A percentile compares a stretch with the other conserved stretches of the same genome.
phyloP scores from a whole-genome alignment of 2,329 filamentous ascomycete genomes.

The Claviceps humidiphila region DNA sequence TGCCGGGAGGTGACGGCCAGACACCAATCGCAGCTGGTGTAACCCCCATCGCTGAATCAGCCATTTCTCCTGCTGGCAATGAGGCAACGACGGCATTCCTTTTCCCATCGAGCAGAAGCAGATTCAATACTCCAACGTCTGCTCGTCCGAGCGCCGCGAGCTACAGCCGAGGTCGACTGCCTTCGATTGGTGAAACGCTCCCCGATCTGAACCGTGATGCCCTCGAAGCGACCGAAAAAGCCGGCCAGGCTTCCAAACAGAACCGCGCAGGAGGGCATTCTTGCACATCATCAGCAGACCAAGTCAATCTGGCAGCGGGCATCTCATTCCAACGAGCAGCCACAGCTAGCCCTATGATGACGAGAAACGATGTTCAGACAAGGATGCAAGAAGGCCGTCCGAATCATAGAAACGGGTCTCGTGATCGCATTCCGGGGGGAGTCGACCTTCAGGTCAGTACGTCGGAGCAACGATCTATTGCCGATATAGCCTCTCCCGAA shows the following conservation, averaged over 20 bases:
- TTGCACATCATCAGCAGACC: constrained; percentile 26
- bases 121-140: constrained; percentile 56
- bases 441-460: constrained; percentile 51
- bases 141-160: constrained; percentile 44
- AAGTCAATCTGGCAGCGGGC: constrained; percentile 28
- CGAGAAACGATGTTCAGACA: constrained; percentile 48
- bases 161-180: constrained; percentile 51
- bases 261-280: constrained; percentile 19
- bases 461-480: constrained; percentile 34
- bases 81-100: constrained; percentile 56
- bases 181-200: constrained; percentile 57
- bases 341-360: constrained; percentile 55
- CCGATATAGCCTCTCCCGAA: constrained; percentile 44
- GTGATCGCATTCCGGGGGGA: constrained; percentile 65
- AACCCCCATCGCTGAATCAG: constrained; percentile 77
- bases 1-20: constrained; percentile 39
- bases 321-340: constrained; percentile 47
- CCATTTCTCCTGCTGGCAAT: constrained; percentile 46
- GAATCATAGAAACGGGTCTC: constrained; percentile 54
- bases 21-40: constrained; percentile 74
- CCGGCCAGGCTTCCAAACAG: constrained; percentile 14
- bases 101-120: constrained; percentile 52
- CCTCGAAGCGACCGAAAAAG: constrained; percentile 14
- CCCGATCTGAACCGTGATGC: constrained; percentile 19
- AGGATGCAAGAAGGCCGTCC: constrained; percentile 45